Base-by-base conservation (phyloP, 108 stramenopile species). In the Skeletonema tropicum region DNA sequence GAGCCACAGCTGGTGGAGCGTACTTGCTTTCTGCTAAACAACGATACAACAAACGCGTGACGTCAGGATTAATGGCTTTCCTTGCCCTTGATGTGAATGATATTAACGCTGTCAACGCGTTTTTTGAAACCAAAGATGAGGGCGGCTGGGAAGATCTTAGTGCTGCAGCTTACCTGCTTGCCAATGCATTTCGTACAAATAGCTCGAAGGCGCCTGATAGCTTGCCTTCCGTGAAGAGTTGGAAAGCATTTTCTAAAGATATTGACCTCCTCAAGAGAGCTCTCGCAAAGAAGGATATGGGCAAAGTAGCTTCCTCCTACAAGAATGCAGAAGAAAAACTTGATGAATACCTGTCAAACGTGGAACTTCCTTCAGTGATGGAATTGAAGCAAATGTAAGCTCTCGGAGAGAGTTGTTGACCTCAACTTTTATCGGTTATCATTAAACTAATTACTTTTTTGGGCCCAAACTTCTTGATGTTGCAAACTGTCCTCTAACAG, bases 1-100 rank as follows among this genome's bases (percentile, higher is more conserved):
- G 93, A 35, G 91, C 94, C 10, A 94, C 94, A 5, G 94, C 91
- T 39, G 91, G 91, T 42, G 94, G 94, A 13, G 94, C 81, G 5
- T 94, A 94, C 65, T 70, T 94, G 57, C 87, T 94, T 26, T 91
- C 80, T 8, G 94, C 94, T 30, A 95, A 95, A 57, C 91, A 92
- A 70, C 85, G 94, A 14, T 95, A 95, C 83, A 92, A 95, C 76
- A 85, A 92, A 59, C 89, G 94, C 6, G 94, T 94, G 42, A 80
- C 75, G 30, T 66, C 82, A n/a, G 87, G 89, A 46, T 60, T 92
- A 45, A 82, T 80, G 67, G 80, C 83, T 23, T 89, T 94, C 69
- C 64, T 91, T 23, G 69, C 79, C 10, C 77, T 89, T n/a, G 80
- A 74, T 59, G 68, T 72, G 77, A 55, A 88, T 15, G 71, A 84